Conservation (phyloP, 2,329 filamentous ascomycete species). For the Didymella lethalis region DNA sequence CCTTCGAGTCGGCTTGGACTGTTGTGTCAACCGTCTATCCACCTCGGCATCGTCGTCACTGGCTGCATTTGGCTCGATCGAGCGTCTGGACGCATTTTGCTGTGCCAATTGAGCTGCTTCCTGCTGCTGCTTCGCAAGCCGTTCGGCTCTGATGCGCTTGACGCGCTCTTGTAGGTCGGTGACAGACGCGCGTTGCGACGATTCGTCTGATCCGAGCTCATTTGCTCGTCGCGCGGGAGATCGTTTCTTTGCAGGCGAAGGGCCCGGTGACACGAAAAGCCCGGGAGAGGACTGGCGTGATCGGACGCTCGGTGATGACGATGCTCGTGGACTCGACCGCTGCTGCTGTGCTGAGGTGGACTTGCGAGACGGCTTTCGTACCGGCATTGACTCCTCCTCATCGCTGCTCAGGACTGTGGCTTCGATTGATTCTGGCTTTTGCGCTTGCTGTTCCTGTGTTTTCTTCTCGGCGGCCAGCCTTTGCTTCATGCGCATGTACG, state of each 20-base stretch:
- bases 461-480: slow-evolving; percentile 50
- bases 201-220: slow-evolving; percentile 56
- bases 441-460: slow-evolving; percentile 21
- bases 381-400: slow-evolving; percentile 43
- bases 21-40: slow-evolving; percentile 66
- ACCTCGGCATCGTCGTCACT: slow-evolving; percentile 65
- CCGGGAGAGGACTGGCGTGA: slow-evolving; percentile 58
- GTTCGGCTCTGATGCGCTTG: slow-evolving; percentile 75
- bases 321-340: slow-evolving; percentile 24
- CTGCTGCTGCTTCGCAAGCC: slow-evolving; percentile 70
- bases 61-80: slow-evolving; percentile 54
- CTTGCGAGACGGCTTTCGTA: slow-evolving; percentile 31
- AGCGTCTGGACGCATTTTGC: slow-evolving; percentile 45
- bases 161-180: slow-evolving; percentile 75
- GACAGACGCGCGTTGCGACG: slow-evolving; percentile 56
- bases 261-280: slow-evolving; percentile 65
- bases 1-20: slow-evolving; percentile 75
- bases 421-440: slow-evolving; percentile 14
- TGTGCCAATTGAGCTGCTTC: slow-evolving; percentile 49
- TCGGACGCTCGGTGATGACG: slow-evolving; percentile 27
- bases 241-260: slow-evolving; percentile 47
- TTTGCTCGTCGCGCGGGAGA: slow-evolving; percentile 6
- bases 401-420: slow-evolving; percentile 30
- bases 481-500: slow-evolving; percentile 59
- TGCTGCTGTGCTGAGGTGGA: slow-evolving; percentile 16